Evolutionary conservation across 768 basidiomycete species (phyloP).

Genomic region (Dacryopinax spathularia): DNA sequence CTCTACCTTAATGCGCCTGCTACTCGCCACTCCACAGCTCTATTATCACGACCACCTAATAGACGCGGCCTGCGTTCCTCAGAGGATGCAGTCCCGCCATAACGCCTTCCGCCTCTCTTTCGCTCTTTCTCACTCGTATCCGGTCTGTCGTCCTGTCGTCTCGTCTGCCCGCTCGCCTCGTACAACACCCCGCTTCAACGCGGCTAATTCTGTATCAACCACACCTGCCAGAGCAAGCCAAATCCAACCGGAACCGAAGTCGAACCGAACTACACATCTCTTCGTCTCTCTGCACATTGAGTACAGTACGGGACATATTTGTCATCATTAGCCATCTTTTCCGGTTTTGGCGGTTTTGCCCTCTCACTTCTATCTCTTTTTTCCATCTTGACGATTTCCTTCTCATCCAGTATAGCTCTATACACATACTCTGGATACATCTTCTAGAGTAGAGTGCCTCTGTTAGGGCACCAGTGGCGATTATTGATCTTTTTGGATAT

Average conservation of each 20-base stretch:
- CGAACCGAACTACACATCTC: neutral
- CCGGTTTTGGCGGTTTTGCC: neutral
- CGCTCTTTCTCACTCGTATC: neutral
- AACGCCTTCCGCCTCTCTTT: neutral
- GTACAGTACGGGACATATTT: neutral
- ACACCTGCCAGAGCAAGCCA: neutral
- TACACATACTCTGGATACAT: neutral
- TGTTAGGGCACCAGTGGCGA: too few relatives aligned
- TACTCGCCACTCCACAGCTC: constrained; percentile 22
- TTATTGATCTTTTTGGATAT: neutral
- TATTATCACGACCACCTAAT: neutral
- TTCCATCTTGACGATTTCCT: too few relatives aligned
- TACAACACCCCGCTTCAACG: constrained; percentile 3
- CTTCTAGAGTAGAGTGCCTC: neutral
- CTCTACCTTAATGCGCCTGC: constrained; percentile 4
- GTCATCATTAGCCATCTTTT: neutral
- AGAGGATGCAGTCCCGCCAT: neutral
- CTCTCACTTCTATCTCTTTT: neutral
- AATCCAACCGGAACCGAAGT: neutral
- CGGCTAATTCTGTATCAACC: constrained; percentile 4
- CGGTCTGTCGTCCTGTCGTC: neutral
- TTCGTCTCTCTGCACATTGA: neutral
- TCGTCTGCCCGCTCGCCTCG: too few relatives aligned
- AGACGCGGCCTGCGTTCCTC: neutral
- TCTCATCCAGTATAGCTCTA: neutral